A percentile compares a stretch with the other conserved stretches of the same genome.
These are phyloP conservation scores for Emmonsiellopsis sp. DNA, from an alignment of 2,329 filamentous ascomycete species.

Conservation along the genomic window DNA sequence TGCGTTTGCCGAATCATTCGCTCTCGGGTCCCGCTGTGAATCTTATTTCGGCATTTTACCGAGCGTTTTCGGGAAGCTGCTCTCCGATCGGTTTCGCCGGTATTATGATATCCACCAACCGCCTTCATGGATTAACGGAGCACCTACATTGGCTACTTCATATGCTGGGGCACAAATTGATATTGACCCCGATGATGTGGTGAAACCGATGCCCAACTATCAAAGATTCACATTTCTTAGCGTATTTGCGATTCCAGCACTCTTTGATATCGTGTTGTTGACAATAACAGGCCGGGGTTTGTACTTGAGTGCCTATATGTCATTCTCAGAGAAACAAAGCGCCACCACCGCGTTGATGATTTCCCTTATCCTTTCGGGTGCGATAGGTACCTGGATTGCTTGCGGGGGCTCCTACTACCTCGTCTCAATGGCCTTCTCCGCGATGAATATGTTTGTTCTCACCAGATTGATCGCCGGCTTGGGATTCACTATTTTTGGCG, in stretches of 20 bases:
- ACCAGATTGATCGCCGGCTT: conserved; percentile 45
- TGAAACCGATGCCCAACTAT: conserved; percentile 37
- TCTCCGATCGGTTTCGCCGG: conserved; percentile 34
- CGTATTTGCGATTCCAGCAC: conserved; percentile 54
- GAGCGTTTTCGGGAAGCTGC: conserved; percentile 38
- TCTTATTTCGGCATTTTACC: conserved; percentile 52
- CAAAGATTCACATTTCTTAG: conserved; percentile 49
- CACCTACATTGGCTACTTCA: conserved; percentile 41
- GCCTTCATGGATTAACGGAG: conserved; percentile 43
- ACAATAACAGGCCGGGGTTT: conserved; percentile 52
- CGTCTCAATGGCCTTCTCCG: conserved; percentile 47
- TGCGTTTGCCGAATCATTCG: conserved; percentile 55
- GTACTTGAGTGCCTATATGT: conserved; percentile 53
- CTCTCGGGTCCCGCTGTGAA: conserved; percentile 54
- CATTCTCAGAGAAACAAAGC: conserved; percentile 38
- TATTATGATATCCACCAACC: conserved; percentile 40
- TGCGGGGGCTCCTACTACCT: conserved; percentile 56
- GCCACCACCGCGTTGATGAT: conserved; percentile 52
- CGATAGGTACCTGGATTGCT: conserved; percentile 55
- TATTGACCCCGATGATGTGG: conserved; percentile 39
- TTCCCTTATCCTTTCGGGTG: conserved; percentile 50
- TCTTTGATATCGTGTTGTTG: conserved; percentile 52
- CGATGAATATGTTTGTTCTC: conserved; percentile 47
- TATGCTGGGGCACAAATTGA: conserved; percentile 47
- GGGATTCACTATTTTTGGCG: conserved; percentile 43